Percentiles rank a stretch among this genome's conserved stretches.
These are phyloP conservation scores for Diaporthe sp. DNA, from an alignment of 2,329 filamentous ascomycete genomes.

Conservation along the genomic window DNA sequence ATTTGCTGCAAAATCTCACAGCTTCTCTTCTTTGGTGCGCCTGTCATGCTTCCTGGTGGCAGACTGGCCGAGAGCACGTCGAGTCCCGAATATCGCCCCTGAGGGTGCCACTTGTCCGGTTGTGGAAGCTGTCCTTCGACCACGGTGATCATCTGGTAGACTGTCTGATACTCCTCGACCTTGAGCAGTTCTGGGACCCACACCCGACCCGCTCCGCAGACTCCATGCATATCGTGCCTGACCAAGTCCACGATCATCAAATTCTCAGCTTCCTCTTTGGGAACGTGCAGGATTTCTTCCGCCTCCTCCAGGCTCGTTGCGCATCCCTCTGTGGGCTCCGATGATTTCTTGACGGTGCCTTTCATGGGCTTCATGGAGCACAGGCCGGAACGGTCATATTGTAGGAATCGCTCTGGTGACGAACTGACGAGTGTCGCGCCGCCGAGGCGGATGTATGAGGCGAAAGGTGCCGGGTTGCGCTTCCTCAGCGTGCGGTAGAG, in stretches of 20 bases:
- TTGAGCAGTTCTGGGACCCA: slow-evolving; percentile 82
- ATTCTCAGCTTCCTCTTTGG: slow-evolving; percentile 95
- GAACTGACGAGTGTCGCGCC: slow-evolving; percentile 80
- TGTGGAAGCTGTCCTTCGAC: slow-evolving; percentile 76
- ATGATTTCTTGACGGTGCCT: slow-evolving; percentile 88
- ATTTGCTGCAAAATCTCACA: slow-evolving; percentile 83
- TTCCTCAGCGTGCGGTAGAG: slow-evolving; percentile 78
- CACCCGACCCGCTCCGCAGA: slow-evolving; percentile 81
- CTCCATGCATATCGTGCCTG: slow-evolving; percentile 91
- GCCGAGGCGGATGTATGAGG: slow-evolving; percentile 82
- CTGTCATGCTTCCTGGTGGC: slow-evolving; percentile 96
- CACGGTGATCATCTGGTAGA: slow-evolving; percentile 92
- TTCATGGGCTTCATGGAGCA: slow-evolving; percentile 95
- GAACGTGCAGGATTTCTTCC: slow-evolving; percentile 77
- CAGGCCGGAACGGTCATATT: slow-evolving; percentile 62
- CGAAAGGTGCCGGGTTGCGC: slow-evolving; percentile 86
- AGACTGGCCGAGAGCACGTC: slow-evolving; percentile 83
- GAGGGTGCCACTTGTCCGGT: slow-evolving; percentile 22
- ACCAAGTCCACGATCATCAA: slow-evolving; percentile 98
- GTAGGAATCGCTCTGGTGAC: slow-evolving; percentile 91
- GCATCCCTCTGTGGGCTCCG: slow-evolving; percentile 55
- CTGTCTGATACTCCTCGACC: slow-evolving; percentile 90
- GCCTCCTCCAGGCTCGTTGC: slow-evolving; percentile 75
- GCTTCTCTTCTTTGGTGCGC: slow-evolving; percentile 92
- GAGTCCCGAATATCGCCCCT: slow-evolving; percentile 69